These are phyloP conservation scores for Annulohypoxylon nitens DNA, from an alignment of 495 filamentous ascomycete genomes.

Conservation along the genomic window DNA sequence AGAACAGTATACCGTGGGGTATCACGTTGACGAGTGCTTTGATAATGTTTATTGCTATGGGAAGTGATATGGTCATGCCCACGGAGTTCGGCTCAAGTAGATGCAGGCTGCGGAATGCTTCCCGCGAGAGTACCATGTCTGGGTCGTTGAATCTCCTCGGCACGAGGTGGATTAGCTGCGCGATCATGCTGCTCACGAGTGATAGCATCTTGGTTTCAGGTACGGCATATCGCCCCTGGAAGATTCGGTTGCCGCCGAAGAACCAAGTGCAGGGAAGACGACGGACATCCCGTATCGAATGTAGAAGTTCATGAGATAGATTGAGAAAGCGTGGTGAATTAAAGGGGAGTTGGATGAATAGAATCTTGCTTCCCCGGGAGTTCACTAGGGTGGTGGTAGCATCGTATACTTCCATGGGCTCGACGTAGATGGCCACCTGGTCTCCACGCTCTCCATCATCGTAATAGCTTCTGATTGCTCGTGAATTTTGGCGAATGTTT, in stretches of 20 bases:
- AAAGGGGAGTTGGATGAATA: background rate
- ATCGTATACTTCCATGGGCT: background rate
- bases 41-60: background rate
- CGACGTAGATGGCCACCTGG: background rate
- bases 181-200: slow-evolving; percentile 13
- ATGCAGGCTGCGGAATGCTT: background rate
- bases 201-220: background rate
- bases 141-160: background rate
- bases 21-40: background rate
- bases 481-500: background rate
- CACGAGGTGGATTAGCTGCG: background rate
- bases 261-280: slow-evolving; percentile 1
- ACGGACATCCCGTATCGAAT: background rate
- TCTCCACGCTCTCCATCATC: background rate
- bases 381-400: background rate
- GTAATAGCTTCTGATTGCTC: background rate
- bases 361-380: background rate
- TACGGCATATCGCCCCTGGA: background rate
- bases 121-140: background rate
- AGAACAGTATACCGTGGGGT: background rate
- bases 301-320: background rate
- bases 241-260: background rate
- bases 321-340: background rate
- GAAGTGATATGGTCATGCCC: background rate
- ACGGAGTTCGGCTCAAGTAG: background rate